Evolutionary conservation across 2,329 filamentous ascomycete genomes (phyloP), one percentile per base, ranked within the genome.

Genomic region (Trichoderma arundinaceum): DNA sequence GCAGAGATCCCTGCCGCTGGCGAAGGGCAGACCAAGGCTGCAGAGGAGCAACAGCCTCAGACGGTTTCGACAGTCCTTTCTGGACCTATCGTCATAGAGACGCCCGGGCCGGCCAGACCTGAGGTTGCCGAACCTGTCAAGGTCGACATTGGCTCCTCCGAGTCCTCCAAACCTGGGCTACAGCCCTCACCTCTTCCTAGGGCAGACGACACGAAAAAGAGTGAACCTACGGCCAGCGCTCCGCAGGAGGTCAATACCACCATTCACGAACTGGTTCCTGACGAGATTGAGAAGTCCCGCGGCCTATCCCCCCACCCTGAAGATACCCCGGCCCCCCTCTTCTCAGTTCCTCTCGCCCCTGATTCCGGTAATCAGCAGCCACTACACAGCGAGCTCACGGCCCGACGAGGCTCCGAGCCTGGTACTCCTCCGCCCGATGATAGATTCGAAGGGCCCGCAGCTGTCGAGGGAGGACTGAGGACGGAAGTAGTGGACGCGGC

Each of bases 281-380:
- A 58, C 15, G 69, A 17, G 57, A 70, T 43, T 7, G 64, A 61
- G n/a, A 68, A 71, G 22, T 39, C 67, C 32, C 71, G 71, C 51
- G 75, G 72, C 43, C 72, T 84, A 57, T 81, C 84, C 19, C 82
- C 86, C n/a, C 84, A 87, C 61, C 81, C 87, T 12, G 88, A 90
- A 70, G 89, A 91, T 70, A 87, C 85, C 52, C 90, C 90, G 9
- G 86, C 89, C 2, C 89, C 90, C 41, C 79, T 92, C 3, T 79
- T 79, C 64, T 79, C 78, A 10, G 72, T 73, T 10, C 72, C 73
- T 6, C 67, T 71, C 19, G 67, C 75, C 1, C 72, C 74, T 3
- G 73, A 76, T 32, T 69, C 74, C 22, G 72, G 72, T 9, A 69
- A 68, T 8, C 71, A 74, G 39, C 66, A 70, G 22, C 73, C 68